These are phyloP conservation scores for Hyphopichia pseudoburtonii DNA, from an alignment of 1,139 yeast species.

Conservation along the genomic window DNA sequence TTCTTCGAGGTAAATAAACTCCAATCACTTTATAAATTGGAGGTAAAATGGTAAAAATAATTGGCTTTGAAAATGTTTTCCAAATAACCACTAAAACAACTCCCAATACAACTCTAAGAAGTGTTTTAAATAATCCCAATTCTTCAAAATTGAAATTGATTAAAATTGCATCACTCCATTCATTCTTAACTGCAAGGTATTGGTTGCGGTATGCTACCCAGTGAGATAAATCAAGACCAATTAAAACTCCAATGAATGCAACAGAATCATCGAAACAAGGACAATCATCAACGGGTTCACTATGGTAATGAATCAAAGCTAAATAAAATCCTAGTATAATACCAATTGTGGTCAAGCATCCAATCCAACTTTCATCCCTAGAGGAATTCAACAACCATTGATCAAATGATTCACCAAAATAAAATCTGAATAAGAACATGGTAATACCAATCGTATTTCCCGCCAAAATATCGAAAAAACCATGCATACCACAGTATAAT, in stretches of 20 bases:
- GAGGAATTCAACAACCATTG: constrained; percentile 21
- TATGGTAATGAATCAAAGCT: constrained; percentile 63
- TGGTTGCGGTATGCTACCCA: constrained; percentile 34
- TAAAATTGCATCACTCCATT: constrained; percentile 28
- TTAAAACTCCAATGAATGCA: constrained; percentile 86
- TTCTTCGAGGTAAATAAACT: constrained; percentile 41
- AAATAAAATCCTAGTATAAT: constrained; percentile 39
- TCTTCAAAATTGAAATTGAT: constrained; percentile 40
- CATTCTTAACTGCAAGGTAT: constrained; percentile 18
- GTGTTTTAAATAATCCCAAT: constrained; percentile 41
- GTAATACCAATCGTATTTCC: constrained; percentile 66
- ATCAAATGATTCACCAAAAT: constrained; percentile 43
- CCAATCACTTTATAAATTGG: constrained; percentile 48
- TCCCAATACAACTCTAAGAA: constrained; percentile 56
- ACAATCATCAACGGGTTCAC: constrained; percentile 88
- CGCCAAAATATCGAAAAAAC: constrained; percentile 68
- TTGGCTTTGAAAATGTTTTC: constrained; percentile 67
- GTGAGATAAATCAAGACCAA: constrained; percentile 67
- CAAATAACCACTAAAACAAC: constrained; percentile 60
- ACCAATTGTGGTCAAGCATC: constrained; percentile 36
- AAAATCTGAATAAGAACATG: constrained; percentile 43
- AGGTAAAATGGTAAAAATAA: constrained; percentile 50
- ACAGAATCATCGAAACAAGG: constrained; percentile 97
- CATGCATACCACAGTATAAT: constrained; percentile 97
- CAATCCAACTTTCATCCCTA: constrained; percentile 21